Evolutionary conservation across 345 rosid species (phyloP), one percentile per base, ranked within the genome.

Genomic region (Microthlaspi erraticum): DNA sequence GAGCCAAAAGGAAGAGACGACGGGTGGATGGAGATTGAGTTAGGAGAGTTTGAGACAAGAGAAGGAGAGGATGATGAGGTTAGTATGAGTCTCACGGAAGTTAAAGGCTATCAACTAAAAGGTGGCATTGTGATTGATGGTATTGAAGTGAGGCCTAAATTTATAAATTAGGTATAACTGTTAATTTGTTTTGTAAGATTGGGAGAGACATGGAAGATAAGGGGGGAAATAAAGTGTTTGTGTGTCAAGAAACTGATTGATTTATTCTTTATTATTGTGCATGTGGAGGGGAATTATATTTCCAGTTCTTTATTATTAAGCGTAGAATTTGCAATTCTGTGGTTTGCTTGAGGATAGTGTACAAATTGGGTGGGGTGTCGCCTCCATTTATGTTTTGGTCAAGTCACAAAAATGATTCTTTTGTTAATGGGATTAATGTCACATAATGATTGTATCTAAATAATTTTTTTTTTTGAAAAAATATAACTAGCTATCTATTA

Each of bases 71-170:
- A 60, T 73, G 66, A 54, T 43, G 59, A 75, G 33, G 62, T 79
- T 14, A 69, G 9, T 32, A 75, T 83, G 77, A 65, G 83, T 34
- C 69, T 81, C 7, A 79, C 41, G 13, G 83, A 78, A 31, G 84
- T 81, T 5, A 77, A 72, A 34, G 84, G 83, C 7, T 76, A 76
- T 41, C 84, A 80, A 18, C 12, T 86, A n/a, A 83, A 82, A 81
- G 78, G 86, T 42, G 84, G 86, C 12, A 80, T 84, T 65, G 78
- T 84, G 60, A 77, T 79, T 20, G 84, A 81, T 48, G 86, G 83
- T 2, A 72, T 78, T 50, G 78, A 82, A 64, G 53, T 79, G 33
- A 80, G 82, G 59, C 86, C 86, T 49, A 60, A 77, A 39, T 13
- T 20, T 29, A 2, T 3, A n/a, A 48, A 20, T 2, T 73, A 66